A percentile compares a stretch with the other conserved stretches of the same genome.
Conservation (phyloP, 768 basidiomycete genomes). For the Cystobasidium ongulense region DNA sequence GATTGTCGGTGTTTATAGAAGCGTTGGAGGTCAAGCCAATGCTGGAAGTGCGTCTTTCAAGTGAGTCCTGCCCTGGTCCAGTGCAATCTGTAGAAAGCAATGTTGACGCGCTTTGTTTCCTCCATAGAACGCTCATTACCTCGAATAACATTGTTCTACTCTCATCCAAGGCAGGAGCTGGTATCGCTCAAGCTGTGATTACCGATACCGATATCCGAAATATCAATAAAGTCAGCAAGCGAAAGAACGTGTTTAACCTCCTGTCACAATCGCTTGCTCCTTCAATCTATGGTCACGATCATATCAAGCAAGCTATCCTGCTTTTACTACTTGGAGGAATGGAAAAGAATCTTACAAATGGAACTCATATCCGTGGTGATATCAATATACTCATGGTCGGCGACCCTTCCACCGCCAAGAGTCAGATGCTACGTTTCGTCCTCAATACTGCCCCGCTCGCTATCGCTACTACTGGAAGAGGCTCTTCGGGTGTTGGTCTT, state of each 20-base stretch:
- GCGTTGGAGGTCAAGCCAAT: conserved; percentile 76
- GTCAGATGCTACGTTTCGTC: conserved; percentile 89
- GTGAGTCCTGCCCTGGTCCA: conserved; percentile 49
- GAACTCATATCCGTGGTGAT: conserved; percentile 97
- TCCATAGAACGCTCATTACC: conserved; percentile 70
- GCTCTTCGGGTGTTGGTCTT: conserved; percentile 96
- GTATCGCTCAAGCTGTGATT: conserved; percentile 82
- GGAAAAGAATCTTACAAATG: conserved; percentile 94
- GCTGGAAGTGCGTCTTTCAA: conserved; percentile 73
- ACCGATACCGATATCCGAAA: conserved; percentile 90
- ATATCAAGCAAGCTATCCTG: conserved; percentile 88
- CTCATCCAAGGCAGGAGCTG: conserved; percentile 88
- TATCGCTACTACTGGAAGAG: conserved; percentile 95
- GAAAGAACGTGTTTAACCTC: conserved; percentile 72
- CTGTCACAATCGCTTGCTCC: conserved; percentile 92
- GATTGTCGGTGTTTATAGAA: conserved; percentile 87
- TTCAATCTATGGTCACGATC: conserved; percentile 91
- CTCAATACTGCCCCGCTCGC: conserved; percentile 91
- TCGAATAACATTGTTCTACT: conserved; percentile 92
- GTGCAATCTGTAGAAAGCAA: conserved; percentile 24
- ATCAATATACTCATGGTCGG: conserved; percentile 99
- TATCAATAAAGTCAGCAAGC: conserved; percentile 87
- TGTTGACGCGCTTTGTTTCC: not conserved
- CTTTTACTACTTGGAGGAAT: conserved; percentile 89
- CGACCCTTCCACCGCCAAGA: conserved; percentile 97